Percentiles rank a stretch among this genome's conserved stretches.
Evolutionary conservation across 306 rosid species (phyloP).

Genomic region (Geum urbanum): DNA sequence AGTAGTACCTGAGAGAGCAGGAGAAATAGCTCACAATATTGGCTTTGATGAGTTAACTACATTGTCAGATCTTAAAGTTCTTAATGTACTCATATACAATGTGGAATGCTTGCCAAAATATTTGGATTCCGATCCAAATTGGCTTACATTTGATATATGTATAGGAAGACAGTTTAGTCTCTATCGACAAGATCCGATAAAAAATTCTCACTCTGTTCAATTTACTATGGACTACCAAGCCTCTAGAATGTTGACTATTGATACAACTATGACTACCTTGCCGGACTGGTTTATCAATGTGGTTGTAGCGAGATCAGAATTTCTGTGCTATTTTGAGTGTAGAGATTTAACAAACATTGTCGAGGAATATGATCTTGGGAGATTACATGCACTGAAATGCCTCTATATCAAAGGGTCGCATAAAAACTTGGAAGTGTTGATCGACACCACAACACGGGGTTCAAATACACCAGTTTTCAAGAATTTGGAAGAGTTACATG

Average conservation of each 20-base stretch:
- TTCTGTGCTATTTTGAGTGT: not conserved
- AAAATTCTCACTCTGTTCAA: too few relatives aligned
- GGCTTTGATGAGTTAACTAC: not conserved
- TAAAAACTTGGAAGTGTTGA: not conserved
- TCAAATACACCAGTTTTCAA: not conserved
- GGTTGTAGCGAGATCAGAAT: not conserved
- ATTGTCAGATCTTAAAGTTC: not conserved
- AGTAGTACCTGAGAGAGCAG: not conserved
- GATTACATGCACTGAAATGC: not conserved
- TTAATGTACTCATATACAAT: not conserved
- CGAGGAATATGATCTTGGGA: not conserved
- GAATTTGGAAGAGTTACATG: not conserved
- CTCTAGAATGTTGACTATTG: not conserved
- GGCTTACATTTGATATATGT: not conserved
- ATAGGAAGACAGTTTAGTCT: not conserved
- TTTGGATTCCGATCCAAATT: not conserved
- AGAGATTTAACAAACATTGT: not conserved
- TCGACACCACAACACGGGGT: not conserved
- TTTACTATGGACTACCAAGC: not conserved
- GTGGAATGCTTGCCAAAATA: not conserved
- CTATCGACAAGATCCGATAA: too few relatives aligned
- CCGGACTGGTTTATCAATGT: not conserved
- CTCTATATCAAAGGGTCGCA: not conserved
- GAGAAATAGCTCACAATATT: not conserved
- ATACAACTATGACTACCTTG: not conserved